A percentile compares a stretch with the other conserved stretches of the same genome.
phyloP scores from a whole-genome alignment of 148 eudicot genomes.

The Spergularia bocconei region DNA sequence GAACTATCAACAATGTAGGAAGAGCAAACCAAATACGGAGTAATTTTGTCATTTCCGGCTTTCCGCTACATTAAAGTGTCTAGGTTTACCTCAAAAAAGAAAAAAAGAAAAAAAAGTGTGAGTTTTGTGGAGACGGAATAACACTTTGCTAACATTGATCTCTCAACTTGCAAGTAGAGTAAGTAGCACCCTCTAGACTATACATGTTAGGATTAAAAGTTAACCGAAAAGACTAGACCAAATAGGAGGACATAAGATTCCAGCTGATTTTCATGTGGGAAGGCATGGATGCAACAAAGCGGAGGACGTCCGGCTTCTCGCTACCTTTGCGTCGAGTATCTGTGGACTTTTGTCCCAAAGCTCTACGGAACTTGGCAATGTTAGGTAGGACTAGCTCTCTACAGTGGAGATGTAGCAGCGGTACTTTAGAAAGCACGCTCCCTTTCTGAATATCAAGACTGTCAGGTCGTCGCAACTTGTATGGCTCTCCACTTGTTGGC shows the following conservation, averaged over 20 bases:
- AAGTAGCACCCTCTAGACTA: not conserved
- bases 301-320: slow-evolving; percentile 57
- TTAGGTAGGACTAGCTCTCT: slow-evolving; percentile 88
- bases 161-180: slow-evolving; percentile 30
- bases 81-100: no score
- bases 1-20: no score
- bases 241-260: slow-evolving; percentile 93
- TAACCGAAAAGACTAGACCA: slow-evolving; percentile 37
- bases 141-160: no score
- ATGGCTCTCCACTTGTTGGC: slow-evolving; percentile 71
- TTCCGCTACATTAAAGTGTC: no score
- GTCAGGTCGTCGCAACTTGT: slow-evolving; percentile 74
- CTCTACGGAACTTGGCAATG: slow-evolving; percentile 55
- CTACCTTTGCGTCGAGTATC: slow-evolving; percentile 30
- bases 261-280: slow-evolving; percentile 98
- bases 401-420: slow-evolving; percentile 75
- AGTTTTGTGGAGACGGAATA: no score
- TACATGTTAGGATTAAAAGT: not conserved
- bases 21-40: no score
- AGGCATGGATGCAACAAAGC: slow-evolving; percentile 89
- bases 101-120: no score
- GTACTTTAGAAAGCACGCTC: slow-evolving; percentile 82
- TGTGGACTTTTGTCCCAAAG: slow-evolving; percentile 27
- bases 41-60: no score
- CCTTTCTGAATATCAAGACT: slow-evolving; percentile 89